These are phyloP conservation scores for Gautieria morchelliformis DNA, from an alignment of 768 basidiomycete species.

Conservation along the genomic window DNA sequence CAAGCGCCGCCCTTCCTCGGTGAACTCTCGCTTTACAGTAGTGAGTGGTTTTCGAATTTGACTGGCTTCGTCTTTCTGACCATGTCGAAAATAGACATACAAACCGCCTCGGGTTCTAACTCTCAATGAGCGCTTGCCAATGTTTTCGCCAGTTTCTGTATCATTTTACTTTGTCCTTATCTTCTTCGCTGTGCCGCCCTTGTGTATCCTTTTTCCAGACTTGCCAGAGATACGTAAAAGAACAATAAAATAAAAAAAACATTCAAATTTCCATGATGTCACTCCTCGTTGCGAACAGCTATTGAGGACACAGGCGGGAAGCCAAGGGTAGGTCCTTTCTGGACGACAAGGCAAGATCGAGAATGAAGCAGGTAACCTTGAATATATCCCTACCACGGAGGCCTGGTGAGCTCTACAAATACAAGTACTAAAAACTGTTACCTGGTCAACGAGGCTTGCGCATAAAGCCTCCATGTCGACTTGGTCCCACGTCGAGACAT, in stretches of 20 bases:
- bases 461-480: conserved; percentile 8
- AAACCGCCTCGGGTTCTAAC: background rate
- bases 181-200: background rate
- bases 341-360: conserved; percentile 5
- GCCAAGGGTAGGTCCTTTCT: conserved; percentile 5
- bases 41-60: background rate
- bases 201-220: background rate
- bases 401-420: background rate
- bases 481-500: background rate
- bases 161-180: background rate
- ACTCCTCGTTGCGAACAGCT: background rate
- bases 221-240: background rate
- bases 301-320: conserved; percentile 4
- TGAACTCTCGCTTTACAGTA: background rate
- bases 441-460: conserved; percentile 9
- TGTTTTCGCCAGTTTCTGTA: background rate
- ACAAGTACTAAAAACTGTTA: background rate
- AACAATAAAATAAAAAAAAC: background rate
- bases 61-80: background rate
- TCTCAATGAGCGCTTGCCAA: background rate
- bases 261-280: background rate
- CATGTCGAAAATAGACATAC: background rate
- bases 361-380: conserved; percentile 9
- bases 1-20: background rate
- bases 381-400: conserved; percentile 4